Percentiles rank a stretch among this genome's conserved stretches.
Conservation (phyloP, 169 alveolate genomes). For the Plasmodium blacklocki region DNA sequence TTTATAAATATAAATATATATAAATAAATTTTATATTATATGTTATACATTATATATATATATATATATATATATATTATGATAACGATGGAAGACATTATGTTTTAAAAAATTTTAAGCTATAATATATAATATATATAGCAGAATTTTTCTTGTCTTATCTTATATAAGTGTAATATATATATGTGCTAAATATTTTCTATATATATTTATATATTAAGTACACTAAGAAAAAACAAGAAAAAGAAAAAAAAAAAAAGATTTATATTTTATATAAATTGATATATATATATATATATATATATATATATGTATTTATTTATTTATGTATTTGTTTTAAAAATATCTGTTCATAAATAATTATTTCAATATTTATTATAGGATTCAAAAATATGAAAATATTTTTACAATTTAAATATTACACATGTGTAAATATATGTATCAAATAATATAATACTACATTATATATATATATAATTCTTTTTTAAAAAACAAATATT, state of each 20-base stretch:
- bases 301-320: not conserved
- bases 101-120: too few relatives aligned
- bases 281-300: not conserved
- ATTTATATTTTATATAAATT: not conserved
- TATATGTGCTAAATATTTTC: too few relatives aligned
- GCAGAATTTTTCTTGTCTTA: too few relatives aligned
- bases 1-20: not conserved
- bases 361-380: conserved; percentile 6
- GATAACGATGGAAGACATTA: too few relatives aligned
- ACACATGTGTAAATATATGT: conserved; percentile 5
- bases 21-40: not conserved
- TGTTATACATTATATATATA: not conserved
- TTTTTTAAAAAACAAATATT: too few relatives aligned
- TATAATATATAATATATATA: too few relatives aligned
- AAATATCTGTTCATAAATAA: not conserved
- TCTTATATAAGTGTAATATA: too few relatives aligned
- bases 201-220: too few relatives aligned
- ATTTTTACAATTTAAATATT: conserved; percentile 23
- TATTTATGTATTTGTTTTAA: not conserved
- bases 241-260: conserved; percentile 1
- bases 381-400: conserved; percentile 15
- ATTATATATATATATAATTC: not conserved
- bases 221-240: not conserved
- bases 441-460: not conserved
- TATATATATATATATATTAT: conserved; percentile 2